Evolutionary conservation across 108 stramenopile genomes (phyloP).

Genomic region (Mayamaea pseudoterrestris): DNA sequence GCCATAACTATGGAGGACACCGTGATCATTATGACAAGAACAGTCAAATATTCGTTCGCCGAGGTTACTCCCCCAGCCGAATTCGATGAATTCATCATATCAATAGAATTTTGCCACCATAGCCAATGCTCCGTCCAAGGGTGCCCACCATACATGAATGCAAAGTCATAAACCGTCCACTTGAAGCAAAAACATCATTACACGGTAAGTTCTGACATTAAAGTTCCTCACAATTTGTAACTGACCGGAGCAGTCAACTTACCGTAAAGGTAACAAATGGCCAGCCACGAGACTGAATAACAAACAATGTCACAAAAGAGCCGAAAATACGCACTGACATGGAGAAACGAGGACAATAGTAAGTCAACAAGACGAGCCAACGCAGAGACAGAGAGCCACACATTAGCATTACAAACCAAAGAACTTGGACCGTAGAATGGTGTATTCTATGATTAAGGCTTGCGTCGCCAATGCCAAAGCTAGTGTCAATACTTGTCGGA

Average conservation of each 20-base stretch:
- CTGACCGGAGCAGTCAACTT: too few species aligned
- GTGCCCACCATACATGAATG: conserved; percentile 20
- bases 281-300: conserved; percentile 49
- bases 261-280: conserved; percentile 25
- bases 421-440: too few species aligned
- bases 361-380: too few species aligned
- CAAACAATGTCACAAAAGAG: conserved; percentile 27
- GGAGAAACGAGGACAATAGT: conserved; percentile 11
- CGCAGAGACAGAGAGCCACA: too few species aligned
- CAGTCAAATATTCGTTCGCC: conserved; percentile 1
- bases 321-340: conserved; percentile 20
- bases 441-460: conserved; percentile 35
- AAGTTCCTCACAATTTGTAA: too few species aligned
- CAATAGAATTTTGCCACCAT: conserved; percentile 28
- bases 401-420: too few species aligned
- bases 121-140: conserved; percentile 34
- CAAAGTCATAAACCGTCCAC: conserved; percentile 25
- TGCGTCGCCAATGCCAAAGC: conserved; percentile 5
- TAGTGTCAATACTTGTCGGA: conserved; percentile 19
- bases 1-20: conserved; percentile 36
- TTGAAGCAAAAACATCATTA: too few species aligned
- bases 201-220: too few species aligned
- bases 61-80: conserved; percentile 16
- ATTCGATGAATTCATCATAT: conserved; percentile 28
- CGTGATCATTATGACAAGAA: conserved; percentile 26